A percentile compares a stretch with the other conserved stretches of the same genome.
These are phyloP conservation scores for Ceratocystis papillata DNA, from an alignment of 2,329 filamentous ascomycete genomes.

Conservation along the genomic window DNA sequence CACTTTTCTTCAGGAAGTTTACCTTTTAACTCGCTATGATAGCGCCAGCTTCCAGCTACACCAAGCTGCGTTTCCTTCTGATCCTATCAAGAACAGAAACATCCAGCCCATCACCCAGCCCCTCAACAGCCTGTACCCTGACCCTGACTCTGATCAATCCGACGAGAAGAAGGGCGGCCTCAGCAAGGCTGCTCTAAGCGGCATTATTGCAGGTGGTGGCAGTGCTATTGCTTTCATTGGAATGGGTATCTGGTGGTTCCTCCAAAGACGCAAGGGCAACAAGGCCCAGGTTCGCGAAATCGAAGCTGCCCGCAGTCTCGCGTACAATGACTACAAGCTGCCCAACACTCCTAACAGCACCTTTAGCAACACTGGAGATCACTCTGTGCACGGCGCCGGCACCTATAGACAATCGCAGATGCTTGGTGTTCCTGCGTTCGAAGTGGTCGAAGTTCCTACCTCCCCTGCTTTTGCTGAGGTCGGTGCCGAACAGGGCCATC, in stretches of 20 bases:
- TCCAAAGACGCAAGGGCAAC: slow-evolving; percentile 32
- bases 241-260: slow-evolving; percentile 31
- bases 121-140: slow-evolving; percentile 39
- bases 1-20: slow-evolving; percentile 60
- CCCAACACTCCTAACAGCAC: slow-evolving; percentile 28
- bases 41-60: slow-evolving; percentile 43
- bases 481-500: slow-evolving; percentile 37
- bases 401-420: neutral
- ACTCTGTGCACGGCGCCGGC: slow-evolving; percentile 28
- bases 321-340: slow-evolving; percentile 26
- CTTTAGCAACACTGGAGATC: slow-evolving; percentile 33
- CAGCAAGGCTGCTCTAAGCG: slow-evolving; percentile 36
- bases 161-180: slow-evolving; percentile 29
- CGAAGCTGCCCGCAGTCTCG: slow-evolving; percentile 14
- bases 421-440: slow-evolving; percentile 23
- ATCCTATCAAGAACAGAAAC: slow-evolving; percentile 34
- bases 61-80: slow-evolving; percentile 43
- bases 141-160: slow-evolving; percentile 28
- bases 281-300: slow-evolving; percentile 13
- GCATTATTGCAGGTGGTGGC: slow-evolving; percentile 37
- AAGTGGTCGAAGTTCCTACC: slow-evolving; percentile 20
- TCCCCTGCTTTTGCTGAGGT: slow-evolving; percentile 30
- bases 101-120: slow-evolving; percentile 34
- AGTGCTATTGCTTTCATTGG: slow-evolving; percentile 31
- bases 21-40: slow-evolving; percentile 48